A percentile compares a stretch with the other conserved stretches of the same genome.
Conservation (phyloP, 108 stramenopile genomes). For the Skeletonema grethae region DNA sequence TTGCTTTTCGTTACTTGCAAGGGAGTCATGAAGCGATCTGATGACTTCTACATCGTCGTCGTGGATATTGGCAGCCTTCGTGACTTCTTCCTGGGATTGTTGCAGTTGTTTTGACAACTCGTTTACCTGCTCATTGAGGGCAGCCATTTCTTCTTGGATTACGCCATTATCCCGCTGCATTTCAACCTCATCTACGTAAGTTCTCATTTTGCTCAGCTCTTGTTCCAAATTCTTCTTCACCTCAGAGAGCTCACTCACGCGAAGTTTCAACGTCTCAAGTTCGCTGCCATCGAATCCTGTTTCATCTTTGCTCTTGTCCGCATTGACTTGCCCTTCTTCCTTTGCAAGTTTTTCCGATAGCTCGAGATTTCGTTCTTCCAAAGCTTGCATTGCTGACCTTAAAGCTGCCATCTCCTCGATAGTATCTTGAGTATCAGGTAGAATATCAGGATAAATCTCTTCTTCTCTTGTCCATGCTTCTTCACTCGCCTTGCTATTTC, state of each 20-base stretch:
- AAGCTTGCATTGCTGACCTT: slow-evolving; percentile 9
- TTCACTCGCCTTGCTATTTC: neutral
- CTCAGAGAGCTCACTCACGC: slow-evolving; percentile 3
- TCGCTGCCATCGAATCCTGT: slow-evolving; percentile 1
- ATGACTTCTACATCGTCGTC: slow-evolving; percentile 5
- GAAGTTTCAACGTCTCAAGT: neutral
- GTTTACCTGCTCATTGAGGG: neutral
- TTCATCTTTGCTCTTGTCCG: slow-evolving; percentile 4
- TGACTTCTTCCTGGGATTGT: slow-evolving; percentile 7
- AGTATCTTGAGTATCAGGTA: slow-evolving; percentile 5
- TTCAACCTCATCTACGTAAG: slow-evolving; percentile 8
- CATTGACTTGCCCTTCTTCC: slow-evolving; percentile 9
- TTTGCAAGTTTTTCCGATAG: slow-evolving; percentile 10
- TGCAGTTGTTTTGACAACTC: slow-evolving; percentile 2
- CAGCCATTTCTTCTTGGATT: slow-evolving; percentile 2
- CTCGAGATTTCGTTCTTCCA: slow-evolving; percentile 27
- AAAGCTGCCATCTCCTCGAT: slow-evolving; percentile 23
- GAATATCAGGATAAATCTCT: slow-evolving; percentile 34
- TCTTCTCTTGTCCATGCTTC: too few species aligned
- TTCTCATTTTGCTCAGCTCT: slow-evolving; percentile 1
- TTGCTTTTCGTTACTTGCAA: neutral
- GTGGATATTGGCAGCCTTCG: neutral
- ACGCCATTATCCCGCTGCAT: neutral
- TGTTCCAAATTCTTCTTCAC: neutral
- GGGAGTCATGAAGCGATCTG: slow-evolving; percentile 10